Evolutionary conservation across 2,329 filamentous ascomycete genomes (phyloP).

Genomic region (Scedosporium apiospermum): DNA sequence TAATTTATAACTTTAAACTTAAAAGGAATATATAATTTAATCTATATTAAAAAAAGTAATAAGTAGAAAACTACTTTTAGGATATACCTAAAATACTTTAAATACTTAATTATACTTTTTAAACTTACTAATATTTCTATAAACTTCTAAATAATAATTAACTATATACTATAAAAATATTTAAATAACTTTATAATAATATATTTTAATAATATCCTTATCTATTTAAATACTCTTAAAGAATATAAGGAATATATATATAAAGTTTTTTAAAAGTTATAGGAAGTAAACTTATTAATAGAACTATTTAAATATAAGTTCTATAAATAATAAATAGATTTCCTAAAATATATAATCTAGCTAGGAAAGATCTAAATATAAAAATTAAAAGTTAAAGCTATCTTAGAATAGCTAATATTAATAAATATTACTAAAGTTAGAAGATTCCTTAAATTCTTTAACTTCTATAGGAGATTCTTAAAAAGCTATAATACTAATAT

Average conservation of each 20-base stretch:
- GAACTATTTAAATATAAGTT: not conserved
- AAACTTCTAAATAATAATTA: constrained; percentile 11
- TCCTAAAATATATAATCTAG: not conserved
- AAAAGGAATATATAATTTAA: constrained; percentile 7
- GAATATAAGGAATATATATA: constrained; percentile 7
- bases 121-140: constrained; percentile 9
- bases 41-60: constrained; percentile 6
- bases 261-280: not conserved
- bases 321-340: not conserved
- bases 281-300: not conserved
- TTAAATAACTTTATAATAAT: constrained; percentile 9
- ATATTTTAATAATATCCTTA: constrained; percentile 11
- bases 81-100: constrained; percentile 10
- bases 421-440: not conserved
- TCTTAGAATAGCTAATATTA: not conserved
- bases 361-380: not conserved
- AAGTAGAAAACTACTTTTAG: constrained; percentile 9
- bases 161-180: constrained; percentile 6
- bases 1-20: constrained; percentile 9
- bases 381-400: not conserved
- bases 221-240: constrained; percentile 7
- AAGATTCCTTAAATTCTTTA: not conserved
- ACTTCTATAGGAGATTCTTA: not conserved
- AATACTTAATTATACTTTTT: constrained; percentile 12
- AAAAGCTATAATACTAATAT: not conserved